These are phyloP conservation scores for Pythium aristosporum DNA, from an alignment of 352 stramenopile genomes.

Conservation along the genomic window DNA sequence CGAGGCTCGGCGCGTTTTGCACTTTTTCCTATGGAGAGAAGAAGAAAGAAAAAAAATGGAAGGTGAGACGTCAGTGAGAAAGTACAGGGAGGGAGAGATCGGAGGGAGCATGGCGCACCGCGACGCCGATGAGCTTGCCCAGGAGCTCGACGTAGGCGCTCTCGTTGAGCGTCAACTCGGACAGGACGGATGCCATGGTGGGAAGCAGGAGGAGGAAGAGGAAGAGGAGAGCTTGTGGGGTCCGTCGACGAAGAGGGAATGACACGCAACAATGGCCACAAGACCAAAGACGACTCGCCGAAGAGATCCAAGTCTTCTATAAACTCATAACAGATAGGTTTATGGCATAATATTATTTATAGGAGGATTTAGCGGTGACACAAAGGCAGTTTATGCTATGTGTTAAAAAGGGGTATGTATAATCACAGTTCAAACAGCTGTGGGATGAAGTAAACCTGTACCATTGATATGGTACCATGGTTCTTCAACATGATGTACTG, in stretches of 20 bases:
- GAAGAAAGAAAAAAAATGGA: slow-evolving; percentile 8
- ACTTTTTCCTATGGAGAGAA: slow-evolving; percentile 48
- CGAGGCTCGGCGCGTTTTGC: slow-evolving; percentile 62
- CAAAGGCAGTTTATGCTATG: too few relatives aligned
- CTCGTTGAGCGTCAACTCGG: slow-evolving; percentile 62
- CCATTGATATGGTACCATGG: slow-evolving; percentile 5
- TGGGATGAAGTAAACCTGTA: slow-evolving; percentile 2
- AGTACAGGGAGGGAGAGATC: not conserved
- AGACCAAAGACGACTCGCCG: slow-evolving; percentile 7
- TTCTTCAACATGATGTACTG: slow-evolving; percentile 9
- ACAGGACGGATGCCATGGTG: slow-evolving; percentile 35
- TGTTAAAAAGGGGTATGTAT: not conserved
- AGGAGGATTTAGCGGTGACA: too few relatives aligned
- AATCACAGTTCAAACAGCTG: not conserved
- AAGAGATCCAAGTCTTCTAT: not conserved
- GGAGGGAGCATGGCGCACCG: slow-evolving; percentile 27
- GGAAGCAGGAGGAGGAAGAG: not conserved
- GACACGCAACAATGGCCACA: slow-evolving; percentile 16
- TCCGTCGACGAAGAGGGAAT: slow-evolving; percentile 24
- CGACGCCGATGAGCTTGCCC: slow-evolving; percentile 82
- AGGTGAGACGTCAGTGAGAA: not conserved
- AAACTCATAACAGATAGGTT: not conserved
- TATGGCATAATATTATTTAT: not conserved
- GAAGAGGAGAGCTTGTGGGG: not conserved
- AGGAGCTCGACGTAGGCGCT: slow-evolving; percentile 80